These are phyloP conservation scores for Polysphondylium violaceum DNA, from an alignment of 78 protist genomes.

Conservation along the genomic window DNA sequence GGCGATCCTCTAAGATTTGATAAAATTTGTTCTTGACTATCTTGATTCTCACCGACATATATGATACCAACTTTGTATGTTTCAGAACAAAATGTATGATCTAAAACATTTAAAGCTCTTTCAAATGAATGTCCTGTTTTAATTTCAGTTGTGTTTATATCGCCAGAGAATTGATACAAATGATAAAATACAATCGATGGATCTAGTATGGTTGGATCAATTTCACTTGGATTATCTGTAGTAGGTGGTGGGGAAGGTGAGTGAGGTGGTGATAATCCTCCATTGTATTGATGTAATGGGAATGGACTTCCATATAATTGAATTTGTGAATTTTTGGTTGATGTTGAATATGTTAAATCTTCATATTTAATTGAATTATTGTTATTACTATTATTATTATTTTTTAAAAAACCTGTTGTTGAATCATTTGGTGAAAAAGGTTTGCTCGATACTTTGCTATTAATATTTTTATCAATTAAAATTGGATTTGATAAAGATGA, in stretches of 20 bases:
- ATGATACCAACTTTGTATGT: slow-evolving; percentile 73
- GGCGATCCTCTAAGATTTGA: slow-evolving; percentile 76
- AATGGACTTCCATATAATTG: slow-evolving; percentile 1
- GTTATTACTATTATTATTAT: not conserved
- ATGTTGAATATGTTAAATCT: not conserved
- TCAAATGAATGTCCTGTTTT: slow-evolving; percentile 66
- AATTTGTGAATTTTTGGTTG: not conserved
- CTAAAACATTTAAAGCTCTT: slow-evolving; percentile 46
- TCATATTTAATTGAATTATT: not conserved
- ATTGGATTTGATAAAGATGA: no score
- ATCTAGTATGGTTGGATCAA: slow-evolving; percentile 46
- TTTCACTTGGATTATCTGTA: not conserved
- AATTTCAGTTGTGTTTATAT: slow-evolving; percentile 61
- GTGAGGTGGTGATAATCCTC: slow-evolving; percentile 52
- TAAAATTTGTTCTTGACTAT: slow-evolving; percentile 73
- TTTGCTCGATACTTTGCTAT: no score
- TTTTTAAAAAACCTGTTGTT: no score
- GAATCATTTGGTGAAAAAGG: no score
- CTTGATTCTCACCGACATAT: slow-evolving; percentile 53
- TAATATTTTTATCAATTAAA: no score
- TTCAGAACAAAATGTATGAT: slow-evolving; percentile 75
- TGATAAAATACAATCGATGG: slow-evolving; percentile 72
- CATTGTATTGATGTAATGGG: not conserved
- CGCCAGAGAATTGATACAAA: slow-evolving; percentile 74
- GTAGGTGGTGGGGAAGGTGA: slow-evolving; percentile 58